phyloP scores from a whole-genome alignment of 2,329 filamentous ascomycete genomes.

The Aspergillus amoenus region DNA sequence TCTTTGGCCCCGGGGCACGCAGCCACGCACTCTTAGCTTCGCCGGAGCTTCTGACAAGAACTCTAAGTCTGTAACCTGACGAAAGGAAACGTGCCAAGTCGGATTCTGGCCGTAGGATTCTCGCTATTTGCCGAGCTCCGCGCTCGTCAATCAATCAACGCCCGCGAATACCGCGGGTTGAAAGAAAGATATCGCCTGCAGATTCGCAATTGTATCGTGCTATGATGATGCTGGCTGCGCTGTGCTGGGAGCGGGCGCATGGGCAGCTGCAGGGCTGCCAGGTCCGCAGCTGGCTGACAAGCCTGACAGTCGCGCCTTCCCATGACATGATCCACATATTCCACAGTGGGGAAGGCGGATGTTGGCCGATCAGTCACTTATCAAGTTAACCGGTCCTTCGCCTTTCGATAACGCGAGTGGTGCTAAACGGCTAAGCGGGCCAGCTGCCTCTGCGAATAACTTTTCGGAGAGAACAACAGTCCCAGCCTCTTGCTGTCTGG shows the following conservation, averaged over 20 bases:
- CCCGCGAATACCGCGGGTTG: neutral
- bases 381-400: slow-evolving; percentile 8
- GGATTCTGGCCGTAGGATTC: neutral
- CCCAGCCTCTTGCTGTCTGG: neutral
- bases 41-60: neutral
- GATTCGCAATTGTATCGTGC: neutral
- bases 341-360: slow-evolving; percentile 2
- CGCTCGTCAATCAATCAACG: neutral
- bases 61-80: neutral
- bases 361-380: slow-evolving; percentile 10
- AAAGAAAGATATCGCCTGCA: neutral
- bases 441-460: neutral
- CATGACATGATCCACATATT: slow-evolving; percentile 4
- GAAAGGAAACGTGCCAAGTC: neutral
- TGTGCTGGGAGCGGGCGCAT: neutral
- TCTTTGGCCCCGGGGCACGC: neutral
- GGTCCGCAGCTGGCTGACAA: neutral
- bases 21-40: neutral
- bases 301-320: slow-evolving; percentile 1
- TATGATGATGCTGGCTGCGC: neutral
- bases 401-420: neutral
- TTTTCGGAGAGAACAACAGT: neutral
- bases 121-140: neutral
- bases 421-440: neutral
- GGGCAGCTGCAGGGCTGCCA: neutral